Evolutionary conservation across 306 rosid genomes (phyloP), one percentile per base, ranked within the genome.

Genomic region (Argentina anserina): DNA sequence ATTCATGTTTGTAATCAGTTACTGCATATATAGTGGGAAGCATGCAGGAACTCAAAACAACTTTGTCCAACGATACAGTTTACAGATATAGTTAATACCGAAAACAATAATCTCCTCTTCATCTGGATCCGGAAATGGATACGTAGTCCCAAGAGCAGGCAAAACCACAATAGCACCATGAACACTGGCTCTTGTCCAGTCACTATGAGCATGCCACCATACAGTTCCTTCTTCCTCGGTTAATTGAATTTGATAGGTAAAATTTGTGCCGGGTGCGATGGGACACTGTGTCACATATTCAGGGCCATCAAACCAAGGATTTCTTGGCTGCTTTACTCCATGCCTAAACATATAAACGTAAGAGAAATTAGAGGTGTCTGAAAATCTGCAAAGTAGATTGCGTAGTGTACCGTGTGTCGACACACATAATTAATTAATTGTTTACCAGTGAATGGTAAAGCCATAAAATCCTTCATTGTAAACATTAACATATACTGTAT

Each of bases 301-400:
- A 2, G 90, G 90, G 0, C 92, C 92, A 78, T 88, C 92, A 3
- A 89, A 79, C 92, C 92, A 88, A 21, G 92, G 88, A 81, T 85
- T 45, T 66, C 90, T 81, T 55, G 82, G 88, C 12, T 76, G 85
- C 17, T 72, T 79, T 9, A 85, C 86, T 60, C 92, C 88, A 75
- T 88, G 92, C 90, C 89, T 45, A n/a, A 15, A 45, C 20, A 5
- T 17, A 45, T 42, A n/a, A n/a, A 43, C 3, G 45, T 45, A 45
- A 45, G n/a, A 45, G n/a, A 4, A 7, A 5, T 43, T 2, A 46
- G 4, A 5, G n/a, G 50, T 46, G 5, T 46, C 55, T 20, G 55
- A 18, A 46, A 0, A 18, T 42, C 17, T 49, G 55, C 18, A 25
- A 3, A 11, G 50, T 45, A 45, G 7, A 45, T 14, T n/a, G n/a